Evolutionary conservation across 495 filamentous ascomycete species (phyloP).

Genomic region (Tuber calosporum): DNA sequence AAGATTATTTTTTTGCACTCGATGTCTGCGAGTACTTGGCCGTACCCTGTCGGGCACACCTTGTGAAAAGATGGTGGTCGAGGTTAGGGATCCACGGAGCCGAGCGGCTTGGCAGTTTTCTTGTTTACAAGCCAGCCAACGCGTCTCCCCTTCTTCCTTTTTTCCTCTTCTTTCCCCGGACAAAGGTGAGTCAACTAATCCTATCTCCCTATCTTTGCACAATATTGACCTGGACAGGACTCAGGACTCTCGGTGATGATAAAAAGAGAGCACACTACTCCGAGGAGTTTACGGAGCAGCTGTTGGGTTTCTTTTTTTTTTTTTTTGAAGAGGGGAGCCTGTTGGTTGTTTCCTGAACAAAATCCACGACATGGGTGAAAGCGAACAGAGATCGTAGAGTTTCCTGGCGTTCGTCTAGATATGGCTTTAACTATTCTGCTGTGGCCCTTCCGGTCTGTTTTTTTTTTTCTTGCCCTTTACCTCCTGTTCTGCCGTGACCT

Average conservation of each 20-base stretch:
- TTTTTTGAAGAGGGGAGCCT: neutral
- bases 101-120: neutral
- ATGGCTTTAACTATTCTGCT: neutral
- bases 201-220: neutral
- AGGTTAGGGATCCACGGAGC: neutral
- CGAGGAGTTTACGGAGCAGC: neutral
- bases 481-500: neutral
- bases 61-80: neutral
- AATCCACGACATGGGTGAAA: conserved; percentile 2
- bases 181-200: neutral
- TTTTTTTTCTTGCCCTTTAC: neutral
- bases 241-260: conserved; percentile 1
- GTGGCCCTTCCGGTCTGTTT: neutral
- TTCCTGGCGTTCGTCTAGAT: neutral
- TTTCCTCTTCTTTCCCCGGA: neutral
- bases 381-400: conserved; percentile 5
- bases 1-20: no score
- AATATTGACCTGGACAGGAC: neutral
- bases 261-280: conserved; percentile 5
- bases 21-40: no score
- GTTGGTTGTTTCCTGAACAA: neutral
- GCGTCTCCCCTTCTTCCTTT: neutral
- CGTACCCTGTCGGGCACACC: no score
- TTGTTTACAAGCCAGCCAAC: neutral
- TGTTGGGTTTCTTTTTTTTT: neutral